Conservation (phyloP, 257 asterid genomes). For the Plantago ovata region DNA sequence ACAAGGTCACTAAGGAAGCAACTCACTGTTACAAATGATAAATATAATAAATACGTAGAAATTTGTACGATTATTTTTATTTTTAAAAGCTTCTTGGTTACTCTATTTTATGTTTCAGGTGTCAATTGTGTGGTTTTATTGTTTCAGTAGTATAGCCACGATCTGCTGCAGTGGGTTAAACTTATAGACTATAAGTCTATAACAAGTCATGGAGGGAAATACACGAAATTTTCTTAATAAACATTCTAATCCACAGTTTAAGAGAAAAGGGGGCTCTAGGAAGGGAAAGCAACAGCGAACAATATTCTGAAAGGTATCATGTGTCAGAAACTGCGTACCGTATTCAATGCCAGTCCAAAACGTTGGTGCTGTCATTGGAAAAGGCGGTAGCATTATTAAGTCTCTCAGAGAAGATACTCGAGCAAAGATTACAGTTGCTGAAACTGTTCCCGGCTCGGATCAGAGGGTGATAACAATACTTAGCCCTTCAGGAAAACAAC, state of each 20-base stretch:
- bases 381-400: conserved; percentile 74
- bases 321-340: conserved; percentile 52
- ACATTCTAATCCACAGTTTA: conserved; percentile 53
- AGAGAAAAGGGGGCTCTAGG: conserved; percentile 48
- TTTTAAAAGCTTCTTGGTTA: too few species aligned
- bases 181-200: conserved; percentile 9
- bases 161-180: background rate
- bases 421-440: conserved; percentile 76
- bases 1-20: too few species aligned
- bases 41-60: too few species aligned
- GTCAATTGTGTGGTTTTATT: conserved; percentile 8
- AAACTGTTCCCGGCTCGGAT: conserved; percentile 69
- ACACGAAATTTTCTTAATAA: conserved; percentile 38
- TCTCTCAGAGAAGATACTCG: conserved; percentile 76
- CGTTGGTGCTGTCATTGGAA: conserved; percentile 83
- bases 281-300: conserved; percentile 44
- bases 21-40: too few species aligned
- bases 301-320: conserved; percentile 37
- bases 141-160: conserved; percentile 17
- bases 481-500: conserved; percentile 57
- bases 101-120: conserved; percentile 22
- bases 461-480: conserved; percentile 60
- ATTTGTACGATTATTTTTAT: too few species aligned
- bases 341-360: conserved; percentile 63
- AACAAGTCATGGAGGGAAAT: conserved; percentile 52